Evolutionary conservation across 257 asterid species (phyloP).

Genomic region (Leptodermis oblonga): DNA sequence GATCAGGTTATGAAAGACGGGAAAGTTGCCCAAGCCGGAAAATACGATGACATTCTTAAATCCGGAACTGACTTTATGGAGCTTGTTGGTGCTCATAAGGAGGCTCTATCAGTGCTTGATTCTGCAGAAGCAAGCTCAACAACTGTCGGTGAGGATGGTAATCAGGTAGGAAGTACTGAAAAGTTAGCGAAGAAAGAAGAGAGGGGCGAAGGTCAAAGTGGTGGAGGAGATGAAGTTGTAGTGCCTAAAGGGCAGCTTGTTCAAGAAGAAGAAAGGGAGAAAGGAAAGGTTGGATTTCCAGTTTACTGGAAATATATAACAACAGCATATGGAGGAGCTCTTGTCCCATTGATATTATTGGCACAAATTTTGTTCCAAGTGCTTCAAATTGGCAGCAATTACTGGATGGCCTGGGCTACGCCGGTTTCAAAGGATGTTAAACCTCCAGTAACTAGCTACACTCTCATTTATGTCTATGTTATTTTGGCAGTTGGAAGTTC

Average conservation of each 20-base stretch:
- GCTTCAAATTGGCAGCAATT: constrained; percentile 88
- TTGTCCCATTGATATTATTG: constrained; percentile 64
- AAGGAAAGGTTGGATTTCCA: constrained; percentile 67
- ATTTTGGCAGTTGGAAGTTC: constrained; percentile 62
- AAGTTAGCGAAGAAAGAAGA: constrained; percentile 33
- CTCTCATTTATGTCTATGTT: constrained; percentile 67
- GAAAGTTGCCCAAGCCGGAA: constrained; percentile 66
- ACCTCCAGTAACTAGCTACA: constrained; percentile 49
- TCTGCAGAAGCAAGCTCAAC: constrained; percentile 29
- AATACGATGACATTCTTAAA: constrained; percentile 61
- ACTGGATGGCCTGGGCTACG: constrained; percentile 98
- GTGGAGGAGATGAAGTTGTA: constrained; percentile 17
- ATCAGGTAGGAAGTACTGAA: constrained; percentile 18
- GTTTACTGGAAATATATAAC: constrained; percentile 82
- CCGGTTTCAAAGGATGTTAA: constrained; percentile 60
- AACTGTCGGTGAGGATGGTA: constrained; percentile 24
- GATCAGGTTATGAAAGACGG: constrained; percentile 84
- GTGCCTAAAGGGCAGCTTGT: constrained; percentile 60
- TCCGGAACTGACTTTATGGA: constrained; percentile 75
- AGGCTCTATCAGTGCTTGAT: constrained; percentile 68
- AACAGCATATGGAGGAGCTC: constrained; percentile 68
- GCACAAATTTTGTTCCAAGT: constrained; percentile 58
- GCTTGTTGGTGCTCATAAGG: constrained; percentile 83
- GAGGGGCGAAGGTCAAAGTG: no score
- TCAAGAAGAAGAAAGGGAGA: constrained; percentile 92